phyloP scores from a whole-genome alignment of 495 filamentous ascomycete species.

The Pyrenula massariospora region DNA sequence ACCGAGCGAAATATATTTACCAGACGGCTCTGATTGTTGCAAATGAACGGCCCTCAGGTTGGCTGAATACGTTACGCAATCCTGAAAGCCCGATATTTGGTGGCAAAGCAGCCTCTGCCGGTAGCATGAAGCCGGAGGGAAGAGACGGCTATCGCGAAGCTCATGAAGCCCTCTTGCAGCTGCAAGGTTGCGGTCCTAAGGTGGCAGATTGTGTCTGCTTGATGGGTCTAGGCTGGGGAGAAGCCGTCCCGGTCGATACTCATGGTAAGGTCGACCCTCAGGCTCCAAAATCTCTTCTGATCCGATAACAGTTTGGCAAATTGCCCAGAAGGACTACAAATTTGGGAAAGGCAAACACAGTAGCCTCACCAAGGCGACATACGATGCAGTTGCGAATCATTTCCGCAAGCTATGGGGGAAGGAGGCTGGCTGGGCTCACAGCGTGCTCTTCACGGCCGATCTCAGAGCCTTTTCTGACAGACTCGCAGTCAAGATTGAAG shows the following conservation, averaged over 20 bases:
- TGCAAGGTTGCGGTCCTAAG: constrained; percentile 90
- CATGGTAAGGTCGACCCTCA: constrained; percentile 45
- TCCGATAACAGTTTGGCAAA: constrained; percentile 69
- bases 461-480: constrained; percentile 70
- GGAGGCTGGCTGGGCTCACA: constrained; percentile 96
- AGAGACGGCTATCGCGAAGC: constrained; percentile 65
- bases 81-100: constrained; percentile 56
- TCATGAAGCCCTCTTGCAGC: constrained; percentile 63
- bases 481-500: constrained; percentile 37
- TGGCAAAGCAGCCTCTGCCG: constrained; percentile 23
- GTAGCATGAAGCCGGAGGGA: constrained; percentile 44
- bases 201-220: constrained; percentile 94
- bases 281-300: background rate
- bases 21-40: constrained; percentile 70
- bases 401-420: constrained; percentile 87
- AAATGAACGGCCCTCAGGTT: constrained; percentile 50
- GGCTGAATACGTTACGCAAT: constrained; percentile 67
- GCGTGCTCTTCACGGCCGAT: constrained; percentile 91
- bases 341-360: constrained; percentile 79
- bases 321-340: constrained; percentile 88
- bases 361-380: constrained; percentile 76
- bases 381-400: constrained; percentile 79
- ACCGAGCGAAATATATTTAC: constrained; percentile 83
- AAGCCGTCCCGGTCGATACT: constrained; percentile 91
- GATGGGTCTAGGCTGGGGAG: constrained; percentile 96